phyloP scores from a whole-genome alignment of 495 filamentous ascomycete species.

The Penicillium turbatum region DNA sequence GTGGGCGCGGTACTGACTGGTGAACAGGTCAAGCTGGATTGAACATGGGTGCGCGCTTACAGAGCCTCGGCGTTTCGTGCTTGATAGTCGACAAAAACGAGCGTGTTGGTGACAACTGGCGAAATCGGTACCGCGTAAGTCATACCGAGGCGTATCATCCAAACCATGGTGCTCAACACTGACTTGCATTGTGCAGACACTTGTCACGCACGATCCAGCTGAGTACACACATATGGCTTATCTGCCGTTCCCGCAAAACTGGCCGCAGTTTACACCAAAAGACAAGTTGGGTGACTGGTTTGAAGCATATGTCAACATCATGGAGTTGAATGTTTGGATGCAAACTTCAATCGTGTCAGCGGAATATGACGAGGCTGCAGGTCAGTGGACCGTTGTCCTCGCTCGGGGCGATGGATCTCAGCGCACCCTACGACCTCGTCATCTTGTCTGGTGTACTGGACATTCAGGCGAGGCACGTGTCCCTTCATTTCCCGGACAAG shows the following conservation, averaged over 20 bases:
- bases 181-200: constrained; percentile 11
- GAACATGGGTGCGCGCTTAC: constrained; percentile 61
- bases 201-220: constrained; percentile 56
- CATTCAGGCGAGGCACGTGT: constrained; percentile 48
- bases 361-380: constrained; percentile 48
- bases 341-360: constrained; percentile 48
- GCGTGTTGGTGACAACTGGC: constrained; percentile 72
- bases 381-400: constrained; percentile 58
- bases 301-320: constrained; percentile 62
- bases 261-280: constrained; percentile 69
- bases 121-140: constrained; percentile 53
- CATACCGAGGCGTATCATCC: no score
- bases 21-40: constrained; percentile 48
- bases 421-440: constrained; percentile 41
- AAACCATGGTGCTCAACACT: not conserved
- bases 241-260: constrained; percentile 62
- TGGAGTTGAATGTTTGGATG: constrained; percentile 76
- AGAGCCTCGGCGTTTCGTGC: constrained; percentile 59
- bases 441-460: constrained; percentile 49
- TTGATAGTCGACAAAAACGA: constrained; percentile 65
- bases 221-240: constrained; percentile 76
- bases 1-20: constrained; percentile 10
- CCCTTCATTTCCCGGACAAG: constrained; percentile 43
- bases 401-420: constrained; percentile 39
- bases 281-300: constrained; percentile 79